Conservation (phyloP, 2,329 filamentous ascomycete species). For the Apiospora saccharicola region DNA sequence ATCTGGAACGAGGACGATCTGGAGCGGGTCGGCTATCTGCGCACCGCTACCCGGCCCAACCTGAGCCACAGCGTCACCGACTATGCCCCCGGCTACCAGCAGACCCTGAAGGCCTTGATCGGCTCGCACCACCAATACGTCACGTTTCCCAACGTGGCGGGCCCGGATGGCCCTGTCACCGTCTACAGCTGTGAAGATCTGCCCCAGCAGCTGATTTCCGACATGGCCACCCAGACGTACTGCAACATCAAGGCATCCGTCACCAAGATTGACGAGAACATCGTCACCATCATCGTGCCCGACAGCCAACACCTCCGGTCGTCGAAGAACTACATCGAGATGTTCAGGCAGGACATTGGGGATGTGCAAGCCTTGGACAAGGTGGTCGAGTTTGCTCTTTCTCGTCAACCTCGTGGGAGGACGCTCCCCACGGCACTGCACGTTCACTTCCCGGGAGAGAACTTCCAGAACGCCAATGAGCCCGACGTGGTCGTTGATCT, state of each 20-base stretch:
- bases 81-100: background rate
- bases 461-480: background rate
- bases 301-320: background rate
- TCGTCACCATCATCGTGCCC: background rate
- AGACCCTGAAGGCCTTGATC: background rate
- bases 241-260: background rate
- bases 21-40: background rate
- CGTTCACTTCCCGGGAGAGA: background rate
- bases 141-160: background rate
- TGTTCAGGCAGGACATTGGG: background rate
- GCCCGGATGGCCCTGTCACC: background rate
- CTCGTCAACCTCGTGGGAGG: background rate
- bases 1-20: background rate
- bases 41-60: background rate
- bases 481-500: background rate
- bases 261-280: background rate
- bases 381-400: background rate
- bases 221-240: background rate
- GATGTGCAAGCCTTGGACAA: background rate
- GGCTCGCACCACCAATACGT: background rate
- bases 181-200: constrained; percentile 5
- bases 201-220: background rate
- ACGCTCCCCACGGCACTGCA: background rate
- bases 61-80: background rate
- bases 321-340: background rate